A percentile compares a stretch with the other conserved stretches of the same genome.
Conservation (phyloP, 371 early-diverging fungal species). For the Parasitella parasitica region DNA sequence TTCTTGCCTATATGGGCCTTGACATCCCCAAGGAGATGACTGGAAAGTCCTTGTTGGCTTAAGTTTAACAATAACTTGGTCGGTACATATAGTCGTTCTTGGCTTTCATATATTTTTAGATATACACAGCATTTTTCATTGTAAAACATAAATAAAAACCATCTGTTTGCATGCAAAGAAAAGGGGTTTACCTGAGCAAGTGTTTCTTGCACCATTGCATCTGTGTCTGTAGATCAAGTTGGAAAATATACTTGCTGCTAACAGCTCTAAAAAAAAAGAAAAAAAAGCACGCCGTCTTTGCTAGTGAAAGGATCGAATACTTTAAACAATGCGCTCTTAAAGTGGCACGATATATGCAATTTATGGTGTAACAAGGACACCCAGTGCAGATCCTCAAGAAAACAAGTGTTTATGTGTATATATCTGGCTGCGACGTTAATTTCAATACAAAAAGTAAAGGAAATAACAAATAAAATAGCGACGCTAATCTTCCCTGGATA, state of each 20-base stretch:
- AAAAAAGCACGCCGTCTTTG: no score
- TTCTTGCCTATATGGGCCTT: conserved; percentile 92
- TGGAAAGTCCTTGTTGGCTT: conserved; percentile 64
- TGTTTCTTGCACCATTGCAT: no score
- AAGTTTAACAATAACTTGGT: neutral
- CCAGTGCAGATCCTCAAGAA: neutral
- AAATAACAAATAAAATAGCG: no score
- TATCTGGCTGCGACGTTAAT: no score
- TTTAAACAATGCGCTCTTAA: neutral
- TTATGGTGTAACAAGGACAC: neutral
- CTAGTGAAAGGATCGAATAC: no score
- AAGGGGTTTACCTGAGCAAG: no score
- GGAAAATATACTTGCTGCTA: no score
- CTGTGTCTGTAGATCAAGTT: no score
- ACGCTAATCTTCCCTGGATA: no score
- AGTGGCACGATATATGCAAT: neutral
- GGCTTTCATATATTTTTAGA: neutral
- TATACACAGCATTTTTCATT: conserved; percentile 1
- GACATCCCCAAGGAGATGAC: conserved; percentile 96
- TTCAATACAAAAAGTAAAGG: no score
- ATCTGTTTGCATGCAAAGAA: neutral
- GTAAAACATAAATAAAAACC: neutral
- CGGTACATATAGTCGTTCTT: conserved; percentile 5
- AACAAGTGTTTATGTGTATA: no score
- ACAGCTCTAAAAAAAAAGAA: no score